phyloP scores from a whole-genome alignment of 106 monocot species.

The Acorus calamus region DNA sequence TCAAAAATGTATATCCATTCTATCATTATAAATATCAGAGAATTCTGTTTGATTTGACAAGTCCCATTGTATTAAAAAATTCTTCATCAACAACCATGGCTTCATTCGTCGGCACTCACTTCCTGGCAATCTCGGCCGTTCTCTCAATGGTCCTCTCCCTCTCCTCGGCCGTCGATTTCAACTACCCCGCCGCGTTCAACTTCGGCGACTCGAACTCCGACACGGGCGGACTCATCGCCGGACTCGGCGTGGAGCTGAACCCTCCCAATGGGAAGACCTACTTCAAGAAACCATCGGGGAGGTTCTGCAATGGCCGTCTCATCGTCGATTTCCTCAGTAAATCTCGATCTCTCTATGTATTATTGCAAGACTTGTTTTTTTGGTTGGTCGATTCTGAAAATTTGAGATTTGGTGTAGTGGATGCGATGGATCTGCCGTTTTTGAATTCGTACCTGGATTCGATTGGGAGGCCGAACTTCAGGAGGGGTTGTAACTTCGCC shows the following conservation, averaged over 20 bases:
- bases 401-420: conserved; percentile 39
- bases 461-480: conserved; percentile 60
- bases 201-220: conserved; percentile 98
- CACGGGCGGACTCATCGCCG: conserved; percentile 57
- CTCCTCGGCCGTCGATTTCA: conserved; percentile 40
- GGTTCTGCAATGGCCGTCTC: conserved; percentile 86
- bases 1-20: no score
- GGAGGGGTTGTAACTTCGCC: conserved; percentile 72
- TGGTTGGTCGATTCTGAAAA: background rate
- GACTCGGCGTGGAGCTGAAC: conserved; percentile 29
- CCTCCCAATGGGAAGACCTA: conserved; percentile 62
- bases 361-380: background rate
- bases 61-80: no score
- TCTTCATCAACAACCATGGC: no score
- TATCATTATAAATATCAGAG: no score
- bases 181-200: conserved; percentile 77
- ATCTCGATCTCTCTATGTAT: background rate
- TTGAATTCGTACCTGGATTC: conserved; percentile 74
- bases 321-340: conserved; percentile 87
- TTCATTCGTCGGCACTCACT: no score
- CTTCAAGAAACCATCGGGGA: conserved; percentile 53
- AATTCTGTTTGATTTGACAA: no score
- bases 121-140: no score
- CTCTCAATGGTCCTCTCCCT: conserved; percentile 8
- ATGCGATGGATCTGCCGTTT: conserved; percentile 64